These are phyloP conservation scores for Diphasiastrum complanatum DNA, from an alignment of 83 land plant genomes.

Conservation along the genomic window DNA sequence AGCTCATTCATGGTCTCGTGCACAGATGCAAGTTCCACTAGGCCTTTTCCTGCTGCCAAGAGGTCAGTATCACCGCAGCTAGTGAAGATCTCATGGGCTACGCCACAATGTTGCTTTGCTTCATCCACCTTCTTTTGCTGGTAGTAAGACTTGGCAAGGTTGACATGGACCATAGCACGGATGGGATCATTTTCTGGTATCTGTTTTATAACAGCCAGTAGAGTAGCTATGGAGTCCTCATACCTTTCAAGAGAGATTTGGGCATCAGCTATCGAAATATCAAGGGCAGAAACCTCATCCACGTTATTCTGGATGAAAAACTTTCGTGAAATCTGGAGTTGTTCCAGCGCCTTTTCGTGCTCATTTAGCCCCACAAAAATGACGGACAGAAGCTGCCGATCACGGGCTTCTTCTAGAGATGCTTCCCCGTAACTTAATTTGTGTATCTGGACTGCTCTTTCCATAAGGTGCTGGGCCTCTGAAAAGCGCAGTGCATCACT, in stretches of 20 bases:
- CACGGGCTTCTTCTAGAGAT: constrained; percentile 68
- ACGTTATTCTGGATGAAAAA: constrained; percentile 53
- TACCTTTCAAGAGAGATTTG: constrained; percentile 58
- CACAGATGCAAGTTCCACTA: constrained; percentile 47
- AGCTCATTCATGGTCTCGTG: constrained; percentile 64
- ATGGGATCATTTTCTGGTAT: constrained; percentile 48
- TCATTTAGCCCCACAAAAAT: constrained; percentile 65
- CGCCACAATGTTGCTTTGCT: constrained; percentile 43
- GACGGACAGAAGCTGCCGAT: constrained; percentile 57
- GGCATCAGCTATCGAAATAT: constrained; percentile 65
- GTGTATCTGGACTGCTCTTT: constrained; percentile 64
- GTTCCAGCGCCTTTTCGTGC: constrained; percentile 65
- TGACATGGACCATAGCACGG: constrained; percentile 44
- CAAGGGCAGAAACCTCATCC: constrained; percentile 44
- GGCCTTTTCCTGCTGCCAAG: constrained; percentile 51
- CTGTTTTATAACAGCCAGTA: constrained; percentile 42
- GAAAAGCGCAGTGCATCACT: constrained; percentile 48
- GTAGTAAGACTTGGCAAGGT: constrained; percentile 59
- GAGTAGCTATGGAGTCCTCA: constrained; percentile 52
- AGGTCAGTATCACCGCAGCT: constrained; percentile 20
- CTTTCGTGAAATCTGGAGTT: constrained; percentile 45
- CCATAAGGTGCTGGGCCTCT: constrained; percentile 53
- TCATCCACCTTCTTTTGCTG: constrained; percentile 46
- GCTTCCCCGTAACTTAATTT: constrained; percentile 35
- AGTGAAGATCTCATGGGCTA: constrained; percentile 44